These are phyloP conservation scores for Diaporthe sp. DNA, from an alignment of 2,329 filamentous ascomycete species.

Conservation along the genomic window DNA sequence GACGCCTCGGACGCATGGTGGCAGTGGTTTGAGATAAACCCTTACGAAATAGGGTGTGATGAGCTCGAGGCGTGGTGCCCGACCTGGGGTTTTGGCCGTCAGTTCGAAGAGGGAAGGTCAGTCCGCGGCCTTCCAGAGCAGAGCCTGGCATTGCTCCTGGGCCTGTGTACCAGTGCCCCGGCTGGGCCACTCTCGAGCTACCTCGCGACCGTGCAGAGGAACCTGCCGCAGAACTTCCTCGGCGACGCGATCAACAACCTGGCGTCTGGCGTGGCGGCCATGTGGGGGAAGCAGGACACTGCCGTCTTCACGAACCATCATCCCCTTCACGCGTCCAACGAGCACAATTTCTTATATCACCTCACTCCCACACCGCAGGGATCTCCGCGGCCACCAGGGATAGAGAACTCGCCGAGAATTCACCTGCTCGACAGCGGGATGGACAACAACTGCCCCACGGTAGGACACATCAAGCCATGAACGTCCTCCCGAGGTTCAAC, in stretches of 20 bases:
- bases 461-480: not conserved
- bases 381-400: constrained; percentile 21
- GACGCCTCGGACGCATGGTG: constrained; percentile 30
- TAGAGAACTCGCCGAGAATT: constrained; percentile 31
- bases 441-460: constrained; percentile 35
- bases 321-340: constrained; percentile 34
- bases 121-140: constrained; percentile 25
- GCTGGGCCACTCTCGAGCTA: constrained; percentile 29
- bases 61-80: constrained; percentile 34
- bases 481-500: not conserved
- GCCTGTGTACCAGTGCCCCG: constrained; percentile 26
- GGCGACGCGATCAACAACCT: constrained; percentile 28
- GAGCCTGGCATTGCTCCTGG: constrained; percentile 30
- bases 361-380: constrained; percentile 12
- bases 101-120: constrained; percentile 28
- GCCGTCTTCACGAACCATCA: constrained; percentile 35
- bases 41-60: constrained; percentile 31
- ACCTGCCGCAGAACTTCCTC: constrained; percentile 31
- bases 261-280: constrained; percentile 6
- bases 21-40: constrained; percentile 34
- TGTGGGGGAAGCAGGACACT: constrained; percentile 33
- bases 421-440: constrained; percentile 32
- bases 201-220: constrained; percentile 32
- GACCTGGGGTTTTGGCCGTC: constrained; percentile 33
- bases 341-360: constrained; percentile 34